phyloP scores from a whole-genome alignment of 2,329 filamentous ascomycete species.

The Arachnopeziza araneosa region DNA sequence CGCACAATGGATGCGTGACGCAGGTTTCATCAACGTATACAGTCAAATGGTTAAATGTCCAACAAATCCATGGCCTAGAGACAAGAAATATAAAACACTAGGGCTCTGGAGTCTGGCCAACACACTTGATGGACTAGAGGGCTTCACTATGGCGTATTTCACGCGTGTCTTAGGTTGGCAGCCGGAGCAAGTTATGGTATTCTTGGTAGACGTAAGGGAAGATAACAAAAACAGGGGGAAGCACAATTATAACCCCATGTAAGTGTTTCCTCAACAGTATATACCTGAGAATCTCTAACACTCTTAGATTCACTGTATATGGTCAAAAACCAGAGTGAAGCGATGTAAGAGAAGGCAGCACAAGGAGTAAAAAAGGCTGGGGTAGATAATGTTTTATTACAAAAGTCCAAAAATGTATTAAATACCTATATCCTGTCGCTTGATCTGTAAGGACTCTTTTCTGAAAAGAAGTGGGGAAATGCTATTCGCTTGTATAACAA shows the following conservation, averaged over 20 bases:
- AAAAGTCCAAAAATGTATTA: no score
- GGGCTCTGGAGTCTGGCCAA: slow-evolving; percentile 31
- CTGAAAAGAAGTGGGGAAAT: no score
- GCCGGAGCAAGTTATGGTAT: slow-evolving; percentile 33
- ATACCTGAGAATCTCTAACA: background rate
- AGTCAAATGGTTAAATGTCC: slow-evolving; percentile 46
- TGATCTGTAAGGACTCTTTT: no score
- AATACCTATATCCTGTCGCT: no score
- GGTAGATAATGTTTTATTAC: no score
- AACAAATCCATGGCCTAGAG: slow-evolving; percentile 46
- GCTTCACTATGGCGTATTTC: slow-evolving; percentile 31
- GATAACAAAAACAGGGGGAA: slow-evolving; percentile 34
- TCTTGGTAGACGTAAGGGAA: slow-evolving; percentile 33
- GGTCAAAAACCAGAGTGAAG: background rate
- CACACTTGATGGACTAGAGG: slow-evolving; percentile 16
- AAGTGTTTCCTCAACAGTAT: background rate
- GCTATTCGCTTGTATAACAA: no score
- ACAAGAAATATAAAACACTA: slow-evolving; percentile 45
- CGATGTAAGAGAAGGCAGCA: background rate
- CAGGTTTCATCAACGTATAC: slow-evolving; percentile 47
- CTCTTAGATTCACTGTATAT: background rate
- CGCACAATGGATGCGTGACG: slow-evolving; percentile 38
- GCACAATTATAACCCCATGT: slow-evolving; percentile 33
- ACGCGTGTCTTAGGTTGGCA: slow-evolving; percentile 35
- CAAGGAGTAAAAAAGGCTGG: background rate